Percentiles rank a stretch among this genome's conserved stretches.
Evolutionary conservation across 2,329 filamentous ascomycete genomes (phyloP).

Genomic region (Ophiostoma pallidulum): DNA sequence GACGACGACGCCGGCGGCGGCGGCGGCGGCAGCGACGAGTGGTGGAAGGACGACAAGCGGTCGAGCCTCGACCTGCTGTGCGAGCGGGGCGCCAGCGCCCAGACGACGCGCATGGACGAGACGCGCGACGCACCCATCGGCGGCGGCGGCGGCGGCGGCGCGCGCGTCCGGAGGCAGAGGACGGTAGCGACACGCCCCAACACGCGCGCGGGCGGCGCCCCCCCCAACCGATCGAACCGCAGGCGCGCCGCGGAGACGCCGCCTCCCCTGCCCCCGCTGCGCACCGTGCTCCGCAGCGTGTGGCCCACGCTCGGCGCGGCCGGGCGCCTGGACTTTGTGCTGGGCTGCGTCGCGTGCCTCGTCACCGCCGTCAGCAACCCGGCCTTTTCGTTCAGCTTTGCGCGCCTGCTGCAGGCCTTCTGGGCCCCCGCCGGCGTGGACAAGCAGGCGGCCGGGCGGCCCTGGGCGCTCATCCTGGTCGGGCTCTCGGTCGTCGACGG

Average conservation of each 20-base stretch:
- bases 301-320: conserved; percentile 52
- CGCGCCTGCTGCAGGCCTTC: conserved; percentile 62
- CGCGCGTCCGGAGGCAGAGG: too few species aligned
- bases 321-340: conserved; percentile 45
- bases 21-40: neutral
- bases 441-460: conserved; percentile 38
- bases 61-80: conserved; percentile 10
- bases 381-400: conserved; percentile 66
- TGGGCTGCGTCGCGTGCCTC: conserved; percentile 52
- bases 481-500: conserved; percentile 60
- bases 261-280: conserved; percentile 28
- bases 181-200: too few species aligned
- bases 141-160: too few species aligned
- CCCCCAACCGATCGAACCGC: too few species aligned
- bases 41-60: neutral
- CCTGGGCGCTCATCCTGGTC: conserved; percentile 63
- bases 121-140: neutral
- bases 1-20: neutral
- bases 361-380: conserved; percentile 56
- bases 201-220: too few species aligned
- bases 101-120: conserved; percentile 6
- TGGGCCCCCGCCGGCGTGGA: conserved; percentile 43
- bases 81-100: conserved; percentile 9
- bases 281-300: conserved; percentile 55
- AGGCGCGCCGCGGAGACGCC: too few species aligned